A percentile compares a stretch with the other conserved stretches of the same genome.
These are phyloP conservation scores for Mortierella sp. DNA, from an alignment of 371 early-diverging fungal genomes.

Conservation along the genomic window DNA sequence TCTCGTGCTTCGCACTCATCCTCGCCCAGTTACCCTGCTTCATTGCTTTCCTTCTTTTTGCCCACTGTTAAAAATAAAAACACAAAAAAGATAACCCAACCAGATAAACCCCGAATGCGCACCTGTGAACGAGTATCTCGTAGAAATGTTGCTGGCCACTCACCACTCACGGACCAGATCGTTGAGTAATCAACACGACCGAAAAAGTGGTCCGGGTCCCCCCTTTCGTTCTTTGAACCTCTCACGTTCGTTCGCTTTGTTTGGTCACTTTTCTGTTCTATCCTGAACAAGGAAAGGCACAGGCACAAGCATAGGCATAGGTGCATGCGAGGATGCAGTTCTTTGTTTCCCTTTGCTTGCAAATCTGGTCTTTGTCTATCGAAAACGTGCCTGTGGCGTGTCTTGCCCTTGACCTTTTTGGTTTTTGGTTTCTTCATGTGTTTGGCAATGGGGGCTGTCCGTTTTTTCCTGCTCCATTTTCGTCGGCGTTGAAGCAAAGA, in stretches of 20 bases:
- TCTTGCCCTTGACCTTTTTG: neutral
- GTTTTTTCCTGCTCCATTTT: neutral
- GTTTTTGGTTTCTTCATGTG: neutral
- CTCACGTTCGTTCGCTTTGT: neutral
- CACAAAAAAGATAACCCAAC: neutral
- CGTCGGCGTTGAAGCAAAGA: too few species aligned
- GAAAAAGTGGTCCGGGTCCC: conserved; percentile 15
- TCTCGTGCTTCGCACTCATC: neutral
- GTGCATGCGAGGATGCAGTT: too few species aligned
- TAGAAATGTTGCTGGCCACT: neutral
- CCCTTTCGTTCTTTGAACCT: neutral
- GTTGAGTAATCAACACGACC: neutral
- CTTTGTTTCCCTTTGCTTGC: neutral
- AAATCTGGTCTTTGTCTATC: neutral
- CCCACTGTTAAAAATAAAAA: conserved; percentile 9
- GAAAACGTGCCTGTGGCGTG: neutral
- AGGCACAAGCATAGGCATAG: too few species aligned
- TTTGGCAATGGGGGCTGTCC: neutral
- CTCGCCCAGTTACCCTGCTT: neutral
- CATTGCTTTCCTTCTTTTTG: neutral
- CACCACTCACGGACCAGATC: conserved; percentile 7
- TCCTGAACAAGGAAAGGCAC: neutral
- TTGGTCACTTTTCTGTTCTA: neutral
- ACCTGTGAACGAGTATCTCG: neutral
- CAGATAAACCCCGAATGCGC: conserved; percentile 4